Evolutionary conservation across 257 asterid genomes (phyloP).

Genomic region (Ophiorrhiza pumila): DNA sequence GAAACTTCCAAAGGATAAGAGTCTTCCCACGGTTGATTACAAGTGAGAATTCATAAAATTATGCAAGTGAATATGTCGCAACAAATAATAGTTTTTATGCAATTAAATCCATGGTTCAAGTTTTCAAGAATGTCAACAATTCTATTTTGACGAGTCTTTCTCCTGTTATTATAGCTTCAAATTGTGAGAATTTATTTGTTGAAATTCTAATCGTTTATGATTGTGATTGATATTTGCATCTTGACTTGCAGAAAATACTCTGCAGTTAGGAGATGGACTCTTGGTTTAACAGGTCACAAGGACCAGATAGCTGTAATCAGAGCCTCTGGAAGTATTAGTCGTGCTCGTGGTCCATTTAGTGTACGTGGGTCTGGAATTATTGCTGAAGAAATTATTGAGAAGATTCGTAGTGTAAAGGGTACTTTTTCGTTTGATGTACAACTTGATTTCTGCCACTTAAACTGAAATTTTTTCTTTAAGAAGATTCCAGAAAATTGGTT

Average conservation of each 20-base stretch:
- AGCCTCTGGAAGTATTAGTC: slow-evolving; percentile 97
- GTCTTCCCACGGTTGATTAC: slow-evolving; percentile 82
- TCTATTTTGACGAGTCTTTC: not conserved
- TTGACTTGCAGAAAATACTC: slow-evolving; percentile 61
- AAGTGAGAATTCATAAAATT: slow-evolving; percentile 39
- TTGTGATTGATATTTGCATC: not conserved
- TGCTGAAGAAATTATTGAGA: slow-evolving; percentile 85
- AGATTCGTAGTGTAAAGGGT: slow-evolving; percentile 83
- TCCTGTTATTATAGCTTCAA: not conserved
- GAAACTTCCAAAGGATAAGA: slow-evolving; percentile 53
- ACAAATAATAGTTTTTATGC: not conserved
- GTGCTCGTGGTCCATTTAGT: slow-evolving; percentile 60
- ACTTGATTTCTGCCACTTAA: not conserved
- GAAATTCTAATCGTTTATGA: not conserved
- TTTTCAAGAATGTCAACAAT: not conserved
- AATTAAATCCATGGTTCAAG: not conserved
- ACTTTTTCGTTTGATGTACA: slow-evolving; percentile 9
- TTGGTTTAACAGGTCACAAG: slow-evolving; percentile 70
- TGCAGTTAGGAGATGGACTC: slow-evolving; percentile 78
- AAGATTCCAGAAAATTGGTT: not conserved
- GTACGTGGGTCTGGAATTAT: slow-evolving; percentile 73
- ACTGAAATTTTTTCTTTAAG: not conserved
- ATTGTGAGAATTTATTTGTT: not conserved
- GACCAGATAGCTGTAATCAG: slow-evolving; percentile 84
- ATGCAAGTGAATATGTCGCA: not conserved